Base-by-base conservation (phyloP, 805 yeast species). In the Kluyveromyces siamensis region DNA sequence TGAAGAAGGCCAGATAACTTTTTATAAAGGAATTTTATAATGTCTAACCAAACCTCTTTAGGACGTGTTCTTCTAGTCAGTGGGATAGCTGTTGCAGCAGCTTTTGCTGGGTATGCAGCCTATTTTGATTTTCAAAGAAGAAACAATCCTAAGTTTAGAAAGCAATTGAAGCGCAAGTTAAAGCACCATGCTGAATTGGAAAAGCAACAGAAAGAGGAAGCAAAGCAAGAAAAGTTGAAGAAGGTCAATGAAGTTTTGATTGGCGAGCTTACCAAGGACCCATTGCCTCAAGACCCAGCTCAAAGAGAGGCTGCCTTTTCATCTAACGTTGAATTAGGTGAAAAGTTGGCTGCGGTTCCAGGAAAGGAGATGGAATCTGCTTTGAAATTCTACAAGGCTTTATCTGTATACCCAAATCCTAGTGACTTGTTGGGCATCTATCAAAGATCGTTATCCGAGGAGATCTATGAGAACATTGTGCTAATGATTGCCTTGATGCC, bases 61-160 rank as follows among this genome's bases (percentile, higher is more conserved):
- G 45, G 52, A 37, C 57, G 61, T 49, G 48, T 52, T 27, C 40
- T 59, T 36, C 49, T 70, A 56, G 65, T 65, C 67, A 68, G 75
- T 33, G 61, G 70, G 41, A 52, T 67, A 13, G 73, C 71, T 51
- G 71, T 76, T 17, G 77, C 83, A 27, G 69, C 81, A 27, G 81
- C 84, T 37, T 63, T 75, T 16, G 66, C 80, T 44, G 88, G 86
- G 16, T 91, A 93, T 70, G 87, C 91, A 49, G 72, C 80, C 37
- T 93, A 87, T 73, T 95, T 95, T 63, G 99, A 93, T 72, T 86
- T 89, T 74, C 77, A 77, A 70, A 87, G 99, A 72, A 86, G 98
- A 72, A 74, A 75, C 69, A 80, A 84, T 50, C 68, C 85, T 18
- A 85, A 79, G 50, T 95, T 93, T 76, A 86, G 99, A 75, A 81